phyloP scores from a whole-genome alignment of 2,329 filamentous ascomycete species.

The Thyridium curvatum region DNA sequence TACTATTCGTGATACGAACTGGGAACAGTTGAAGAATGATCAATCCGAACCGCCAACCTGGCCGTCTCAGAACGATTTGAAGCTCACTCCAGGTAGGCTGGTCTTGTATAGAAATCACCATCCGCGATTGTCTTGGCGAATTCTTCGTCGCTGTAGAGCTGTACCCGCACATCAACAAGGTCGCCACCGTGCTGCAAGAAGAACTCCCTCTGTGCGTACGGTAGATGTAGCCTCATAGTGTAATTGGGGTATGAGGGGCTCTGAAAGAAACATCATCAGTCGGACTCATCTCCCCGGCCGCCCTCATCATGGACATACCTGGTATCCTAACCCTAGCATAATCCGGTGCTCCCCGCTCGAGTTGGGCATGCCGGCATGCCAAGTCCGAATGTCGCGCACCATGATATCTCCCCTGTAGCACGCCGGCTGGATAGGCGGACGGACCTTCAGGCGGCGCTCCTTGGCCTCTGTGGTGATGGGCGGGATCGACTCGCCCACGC shows the following conservation, averaged over 20 bases:
- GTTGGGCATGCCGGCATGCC: conserved; percentile 61
- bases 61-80: too few species aligned
- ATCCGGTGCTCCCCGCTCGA: conserved; percentile 39
- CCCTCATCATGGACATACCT: not conserved
- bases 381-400: conserved; percentile 53
- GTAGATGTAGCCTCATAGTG: conserved; percentile 12
- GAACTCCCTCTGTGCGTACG: conserved; percentile 8
- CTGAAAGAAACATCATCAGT: conserved; percentile 2
- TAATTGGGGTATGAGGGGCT: conserved; percentile 13
- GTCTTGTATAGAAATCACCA: conserved; percentile 8
- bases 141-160: conserved; percentile 10
- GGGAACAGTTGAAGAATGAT: too few species aligned
- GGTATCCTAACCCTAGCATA: conserved; percentile 38
- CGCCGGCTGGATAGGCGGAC: conserved; percentile 6
- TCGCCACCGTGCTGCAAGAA: conserved; percentile 9
- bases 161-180: conserved; percentile 12
- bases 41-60: too few species aligned
- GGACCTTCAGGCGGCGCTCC: conserved; percentile 1
- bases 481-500: not conserved
- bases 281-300: too few species aligned
- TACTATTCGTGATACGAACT: too few species aligned
- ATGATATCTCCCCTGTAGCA: conserved; percentile 26
- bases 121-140: conserved; percentile 6
- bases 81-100: conserved; percentile 4
- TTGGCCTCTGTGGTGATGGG: not conserved